Base-by-base conservation (phyloP, 805 yeast species). In the Candida chauliodis region DNA sequence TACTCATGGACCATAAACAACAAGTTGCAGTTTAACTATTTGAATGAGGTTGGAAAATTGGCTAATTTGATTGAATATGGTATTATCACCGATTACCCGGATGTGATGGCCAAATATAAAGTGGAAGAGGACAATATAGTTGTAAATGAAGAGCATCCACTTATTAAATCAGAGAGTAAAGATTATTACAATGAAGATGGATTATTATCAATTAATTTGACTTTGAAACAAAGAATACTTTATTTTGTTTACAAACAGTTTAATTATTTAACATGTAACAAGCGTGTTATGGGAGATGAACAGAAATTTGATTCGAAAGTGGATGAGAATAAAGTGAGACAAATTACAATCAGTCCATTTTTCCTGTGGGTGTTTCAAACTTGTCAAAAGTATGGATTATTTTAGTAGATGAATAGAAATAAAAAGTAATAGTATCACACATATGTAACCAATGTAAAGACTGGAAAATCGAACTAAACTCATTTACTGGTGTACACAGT, bases 1-100 rank as follows among this genome's bases (percentile, higher is more conserved):
- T 64, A 50, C 39, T 51, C 63, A 14, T 68, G 73, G 74, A 68
- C 74, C 8, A 47, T 68, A 32, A 68, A 68, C 44, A 60, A 43
- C 27, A 38, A 34, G n/a, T 42, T 41, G n/a, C 73, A 68, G 42
- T 60, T 50, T 32, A 59, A 62, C 22, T 65, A 65, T 47, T 54
- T 66, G 32, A 36, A 34, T 15, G 48, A 44, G 13, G 37, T 66
- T 13, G 61, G 68, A 25, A 40, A 38, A 30, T 27, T 37, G 4
- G 56, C 59, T 13, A 34, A 43, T 2, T 30, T 68, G 8, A 28
- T 37, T 2, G 66, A 63, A 30, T 66, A 54, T 40, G 74, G 71
- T 1, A 45, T 68, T 8, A 57, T 68, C 26, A 41, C 59, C 5
- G 74, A 68, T 40, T 41, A 41, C 20, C 73, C 74, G 0, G 69